Evolutionary conservation across 169 alveolate genomes (phyloP), one percentile per base, ranked within the genome.

Genomic region (Eimeria necatrix): DNA sequence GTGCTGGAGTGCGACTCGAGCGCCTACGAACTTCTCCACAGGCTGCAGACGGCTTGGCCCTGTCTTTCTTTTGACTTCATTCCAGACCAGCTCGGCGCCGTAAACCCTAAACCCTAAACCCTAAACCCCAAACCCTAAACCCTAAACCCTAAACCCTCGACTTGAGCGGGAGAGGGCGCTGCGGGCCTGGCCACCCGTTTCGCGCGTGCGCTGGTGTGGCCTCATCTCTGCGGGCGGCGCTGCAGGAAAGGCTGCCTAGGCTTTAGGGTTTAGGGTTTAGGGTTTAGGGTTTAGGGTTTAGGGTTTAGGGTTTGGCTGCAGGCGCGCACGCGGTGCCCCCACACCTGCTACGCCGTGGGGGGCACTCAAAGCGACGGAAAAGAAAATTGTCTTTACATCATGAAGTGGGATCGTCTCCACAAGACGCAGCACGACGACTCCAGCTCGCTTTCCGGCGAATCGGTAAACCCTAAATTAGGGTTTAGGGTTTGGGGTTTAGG

Each of bases 11-110:
- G 49, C 73, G 96, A 94, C 48, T 22, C 76, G 26, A 53, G 59
- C 22, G 93, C 94, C 24, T 94, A 94, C 91, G 93, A 87, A 26
- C 41, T 94, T 84, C 93, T 87, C 74, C 96, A 94, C 73, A 22
- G 88, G 41, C 10, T 53, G 48, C 32, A 22, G 24, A 22, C 78
- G 71, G 94, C 90, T 41, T 94, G 96, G 96, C 91, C 96, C 51
- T 94, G 96, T 32, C 95, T 94, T 14, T 60, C 93, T 16, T 90
- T 94, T 88, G 94, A 88, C 81, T 71, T 94, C 20, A 12, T 94
- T 8, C 90, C 84, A 18, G 91, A 73, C 88, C 24, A 46, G 22
- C 93, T 60, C 9, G 93, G 95, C 22, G 71, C 22, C 24, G 76
- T n/a, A 64, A 64, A 10, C 18, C 76, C 14, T 24, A 64, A 10